These are phyloP conservation scores for Paraconiothyrium brasiliense DNA, from an alignment of 2,329 filamentous ascomycete genomes.

Conservation along the genomic window DNA sequence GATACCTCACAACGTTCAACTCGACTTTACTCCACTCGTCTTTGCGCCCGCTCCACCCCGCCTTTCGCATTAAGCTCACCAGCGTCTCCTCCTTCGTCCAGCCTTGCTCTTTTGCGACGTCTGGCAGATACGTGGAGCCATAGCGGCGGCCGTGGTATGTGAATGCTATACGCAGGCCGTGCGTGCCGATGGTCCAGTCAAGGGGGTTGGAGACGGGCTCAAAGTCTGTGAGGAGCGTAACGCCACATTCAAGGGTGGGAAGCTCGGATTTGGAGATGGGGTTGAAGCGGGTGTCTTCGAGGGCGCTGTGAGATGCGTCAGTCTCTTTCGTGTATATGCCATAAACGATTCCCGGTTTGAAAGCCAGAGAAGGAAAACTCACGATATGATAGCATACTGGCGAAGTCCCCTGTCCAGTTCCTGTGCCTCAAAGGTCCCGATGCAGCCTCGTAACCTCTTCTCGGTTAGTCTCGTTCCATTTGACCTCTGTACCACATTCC, in stretches of 20 bases:
- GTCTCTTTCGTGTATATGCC: neutral
- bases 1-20: constrained; percentile 82
- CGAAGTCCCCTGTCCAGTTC: constrained; percentile 77
- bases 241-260: constrained; percentile 53
- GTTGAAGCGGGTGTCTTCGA: constrained; percentile 70
- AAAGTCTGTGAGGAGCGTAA: constrained; percentile 88
- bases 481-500: constrained; percentile 75
- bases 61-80: constrained; percentile 90
- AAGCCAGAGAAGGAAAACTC: constrained; percentile 38
- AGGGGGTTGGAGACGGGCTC: constrained; percentile 76
- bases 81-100: constrained; percentile 95
- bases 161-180: constrained; percentile 90
- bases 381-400: constrained; percentile 84
- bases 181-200: constrained; percentile 87
- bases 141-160: constrained; percentile 75
- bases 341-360: neutral
- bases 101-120: constrained; percentile 90
- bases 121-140: constrained; percentile 89
- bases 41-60: constrained; percentile 79
- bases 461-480: constrained; percentile 51
- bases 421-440: constrained; percentile 88
- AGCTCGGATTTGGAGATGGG: constrained; percentile 61
- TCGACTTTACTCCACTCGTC: constrained; percentile 80
- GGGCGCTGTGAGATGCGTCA: constrained; percentile 58
- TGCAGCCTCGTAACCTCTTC: constrained; percentile 86